Base-by-base conservation (phyloP, 805 yeast species). In the Candida ascalaphidarum region DNA sequence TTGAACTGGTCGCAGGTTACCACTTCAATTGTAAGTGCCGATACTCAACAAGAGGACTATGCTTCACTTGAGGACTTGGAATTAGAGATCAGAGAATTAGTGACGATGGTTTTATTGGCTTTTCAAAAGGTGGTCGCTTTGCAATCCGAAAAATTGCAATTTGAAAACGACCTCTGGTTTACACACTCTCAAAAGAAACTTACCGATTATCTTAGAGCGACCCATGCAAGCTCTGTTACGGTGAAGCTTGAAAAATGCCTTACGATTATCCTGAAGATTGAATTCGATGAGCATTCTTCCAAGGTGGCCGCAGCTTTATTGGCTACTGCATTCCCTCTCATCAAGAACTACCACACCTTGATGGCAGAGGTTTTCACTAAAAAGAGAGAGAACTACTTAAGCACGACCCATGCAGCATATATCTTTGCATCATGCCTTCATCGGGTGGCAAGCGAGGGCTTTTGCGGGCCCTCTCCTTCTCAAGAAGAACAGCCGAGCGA, bases 381-480 rank as follows among this genome's bases (percentile, higher is more conserved):
- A 30, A 46, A 66, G 7, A 61, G 68, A 26, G 38, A 40, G 0
- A 65, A 74, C 43, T 82, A 82, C 44, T 35, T 53, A 13, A 64
- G 68, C 17, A 56, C 74, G 7, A 64, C 83, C 4, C 73, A 73
- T 36, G 79, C 86, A 7, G 64, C 85, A 0, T 79, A 61, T 43
- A 59, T 73, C 21, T 55, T 92, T 27, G 42, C 79, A 7, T 55
- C 65, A 5, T 46, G 77, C 6, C 63, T 92, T 21, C 58, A 66
- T 35, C 68, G 67, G 6, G 55, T 92, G 17, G 74, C 94, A 1
- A 72, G 72, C 10, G 71, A 79, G 30, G 98, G 98, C 0, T 88
- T 86, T 69, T 92, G 98, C 48, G 73, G 94, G 2, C 98, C 98
- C 9, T 81, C 82, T 45, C 77, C 84, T 12, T 81, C 81, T 5